A percentile compares a stretch with the other conserved stretches of the same genome.
Evolutionary conservation across 73 alveolate species (phyloP).

Genomic region (Durusdinium trenchii): DNA sequence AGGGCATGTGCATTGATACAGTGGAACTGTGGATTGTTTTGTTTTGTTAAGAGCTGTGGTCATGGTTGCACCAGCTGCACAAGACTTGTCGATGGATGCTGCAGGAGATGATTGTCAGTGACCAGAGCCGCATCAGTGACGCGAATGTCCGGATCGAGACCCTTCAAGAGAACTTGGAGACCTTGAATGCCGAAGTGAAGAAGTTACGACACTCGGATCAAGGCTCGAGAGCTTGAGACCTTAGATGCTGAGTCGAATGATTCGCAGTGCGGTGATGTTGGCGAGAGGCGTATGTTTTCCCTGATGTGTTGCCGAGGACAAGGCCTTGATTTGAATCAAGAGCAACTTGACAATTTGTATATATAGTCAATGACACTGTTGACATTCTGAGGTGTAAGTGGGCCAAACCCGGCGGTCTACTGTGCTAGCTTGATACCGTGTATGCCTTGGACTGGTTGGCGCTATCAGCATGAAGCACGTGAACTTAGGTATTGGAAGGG

Average conservation of each 20-base stretch:
- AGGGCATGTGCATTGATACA: not conserved
- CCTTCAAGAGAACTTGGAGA: constrained; percentile 31
- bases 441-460: not conserved
- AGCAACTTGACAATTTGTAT: not conserved
- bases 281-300: not conserved
- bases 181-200: constrained; percentile 39
- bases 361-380: not conserved
- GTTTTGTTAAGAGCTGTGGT: not conserved
- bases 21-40: not conserved
- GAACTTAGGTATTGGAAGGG: constrained; percentile 53
- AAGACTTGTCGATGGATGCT: too few species aligned
- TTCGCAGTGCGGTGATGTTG: not conserved
- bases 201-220: too few species aligned
- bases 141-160: not conserved
- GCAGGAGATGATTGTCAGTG: constrained; percentile 27
- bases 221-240: not conserved
- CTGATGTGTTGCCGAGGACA: not conserved
- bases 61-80: too few species aligned
- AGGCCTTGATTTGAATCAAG: constrained; percentile 56
- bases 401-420: not conserved
- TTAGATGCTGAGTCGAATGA: not conserved
- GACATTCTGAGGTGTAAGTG: too few species aligned
- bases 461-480: not conserved
- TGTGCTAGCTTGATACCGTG: too few species aligned
- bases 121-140: constrained; percentile 4